Evolutionary conservation across 805 yeast species (phyloP), one percentile per base, ranked within the genome.

Genomic region (Spathaspora gorwiae): DNA sequence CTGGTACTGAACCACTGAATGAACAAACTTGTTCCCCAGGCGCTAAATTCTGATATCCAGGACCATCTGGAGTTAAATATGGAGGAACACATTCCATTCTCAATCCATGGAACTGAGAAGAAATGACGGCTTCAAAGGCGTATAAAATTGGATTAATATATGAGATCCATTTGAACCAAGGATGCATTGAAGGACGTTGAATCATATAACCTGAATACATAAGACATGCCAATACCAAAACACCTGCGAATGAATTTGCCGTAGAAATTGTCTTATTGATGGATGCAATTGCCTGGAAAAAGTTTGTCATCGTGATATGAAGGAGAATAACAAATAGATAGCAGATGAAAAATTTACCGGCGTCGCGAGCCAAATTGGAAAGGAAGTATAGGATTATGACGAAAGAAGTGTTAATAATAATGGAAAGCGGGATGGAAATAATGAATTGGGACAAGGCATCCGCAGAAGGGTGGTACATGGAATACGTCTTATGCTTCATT

Each of bases 191-290:
- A 6, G 65, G 65, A 34, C 64, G 46, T 44, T 60, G 67, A 45
- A 62, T 60, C 60, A 60, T 57, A 44, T 54, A 62, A 3, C 64
- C 57, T 11, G 60, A 66, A 54, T 57, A 62, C 60, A 60, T 56
- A 46, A 61, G 54, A 2, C 57, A 30, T 4, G 63, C 62, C 45
- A 62, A 55, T 55, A 75, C 50, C 66, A 62, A 51, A 64, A 76
- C 57, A 72, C 79, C 64, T 55, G 81, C 81, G 54, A 76, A 52
- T 31, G 81, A 78, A 49, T 79, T 80, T 7, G 83, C 83, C 47
- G 77, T 70, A 24, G 76, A 73, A 62, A 79, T 78, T 49, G 76
- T 76, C 43, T 69, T 73, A 42, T 78, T 75, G 44, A 76, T 48
- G 19, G 80, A 70, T 40, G 82, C 82, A 52, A 76, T 72, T 15